Base-by-base conservation (phyloP, 306 rosid species). In the Vachellia pachyceras region DNA sequence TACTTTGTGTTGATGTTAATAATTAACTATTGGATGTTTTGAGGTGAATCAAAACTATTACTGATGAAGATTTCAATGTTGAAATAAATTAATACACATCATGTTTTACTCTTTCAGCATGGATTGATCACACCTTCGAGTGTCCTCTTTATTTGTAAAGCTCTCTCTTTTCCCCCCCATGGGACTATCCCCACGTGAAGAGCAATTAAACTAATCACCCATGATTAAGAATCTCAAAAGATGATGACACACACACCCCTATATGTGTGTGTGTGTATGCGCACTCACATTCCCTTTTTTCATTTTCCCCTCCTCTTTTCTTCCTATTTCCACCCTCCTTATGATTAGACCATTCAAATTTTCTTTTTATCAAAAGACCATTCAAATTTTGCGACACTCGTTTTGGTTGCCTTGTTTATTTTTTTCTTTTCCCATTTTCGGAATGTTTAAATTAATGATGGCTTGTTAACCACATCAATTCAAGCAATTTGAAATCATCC, bases 11-110 rank as follows among this genome's bases (percentile, higher is more conserved):
- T 42, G 13, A 35, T 68, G 54, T 61, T 60, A 63, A 40, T 40
- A 29, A 29, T 29, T 7, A 40, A 61, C 70, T 52, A 69, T 79
- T 70, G 57, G 3, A 11, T 65, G 77, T 75, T 73, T 61, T 79
- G 79, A 75, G 82, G 79, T 52, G 11, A 55, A 55, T 73, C 42
- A 58, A 73, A 77, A 77, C 58, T 35, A 44, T 42, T 77, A 8
- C 29, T 55, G 22, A 55, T 55, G 29, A 55, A 50, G 8, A 55
- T 78, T 78, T 69, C 69, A 73, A 69, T 67, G 42, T 54, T 68
- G 50, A 22, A 72, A 65, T 76, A 3, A 37, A 41, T 9, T 29
- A 29, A 29, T 29, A 9, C 10, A 42, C 10, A 3, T 63, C 41
- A 33, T 69, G 25, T 77, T 33, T 71, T 54, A 35, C 66, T 25